phyloP scores from a whole-genome alignment of 1,139 yeast genomes.

The Kodamaea sp. region DNA sequence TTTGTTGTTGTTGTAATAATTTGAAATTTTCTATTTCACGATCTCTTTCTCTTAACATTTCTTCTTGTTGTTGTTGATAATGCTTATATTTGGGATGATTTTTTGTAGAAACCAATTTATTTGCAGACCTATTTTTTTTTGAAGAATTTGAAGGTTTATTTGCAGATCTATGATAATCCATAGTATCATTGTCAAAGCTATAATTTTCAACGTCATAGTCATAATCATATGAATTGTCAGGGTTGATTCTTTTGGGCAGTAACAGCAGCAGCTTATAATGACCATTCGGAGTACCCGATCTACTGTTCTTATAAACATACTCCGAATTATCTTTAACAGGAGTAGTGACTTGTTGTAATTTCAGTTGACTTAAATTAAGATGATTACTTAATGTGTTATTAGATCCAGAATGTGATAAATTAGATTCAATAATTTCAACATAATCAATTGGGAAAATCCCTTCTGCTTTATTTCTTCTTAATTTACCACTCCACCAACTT shows the following conservation, averaged over 20 bases:
- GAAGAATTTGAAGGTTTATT: constrained; percentile 12
- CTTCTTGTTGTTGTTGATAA: constrained; percentile 18
- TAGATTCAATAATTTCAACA: constrained; percentile 53
- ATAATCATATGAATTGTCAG: constrained; percentile 21
- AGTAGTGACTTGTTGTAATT: constrained; percentile 9
- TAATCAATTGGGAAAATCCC: constrained; percentile 89
- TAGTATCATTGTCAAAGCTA: constrained; percentile 27
- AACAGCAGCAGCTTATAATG: neutral
- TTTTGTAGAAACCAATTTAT: constrained; percentile 18
- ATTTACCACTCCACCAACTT: constrained; percentile 86
- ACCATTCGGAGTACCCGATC: constrained; percentile 18
- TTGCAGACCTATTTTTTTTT: constrained; percentile 18
- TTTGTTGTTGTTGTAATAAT: constrained; percentile 31
- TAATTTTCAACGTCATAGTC: constrained; percentile 18
- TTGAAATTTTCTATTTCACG: constrained; percentile 33
- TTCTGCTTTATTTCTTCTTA: constrained; percentile 73
- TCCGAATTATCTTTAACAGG: constrained; percentile 19
- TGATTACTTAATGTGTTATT: constrained; percentile 11
- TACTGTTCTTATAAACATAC: constrained; percentile 9
- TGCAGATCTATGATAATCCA: constrained; percentile 13
- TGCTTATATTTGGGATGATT: constrained; percentile 21
- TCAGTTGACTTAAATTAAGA: constrained; percentile 10
- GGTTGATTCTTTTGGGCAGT: constrained; percentile 16
- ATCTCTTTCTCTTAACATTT: constrained; percentile 20
- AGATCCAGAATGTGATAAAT: constrained; percentile 14